These are phyloP conservation scores for Metschnikowia aberdeeniae DNA, from an alignment of 805 yeast genomes.

Conservation along the genomic window DNA sequence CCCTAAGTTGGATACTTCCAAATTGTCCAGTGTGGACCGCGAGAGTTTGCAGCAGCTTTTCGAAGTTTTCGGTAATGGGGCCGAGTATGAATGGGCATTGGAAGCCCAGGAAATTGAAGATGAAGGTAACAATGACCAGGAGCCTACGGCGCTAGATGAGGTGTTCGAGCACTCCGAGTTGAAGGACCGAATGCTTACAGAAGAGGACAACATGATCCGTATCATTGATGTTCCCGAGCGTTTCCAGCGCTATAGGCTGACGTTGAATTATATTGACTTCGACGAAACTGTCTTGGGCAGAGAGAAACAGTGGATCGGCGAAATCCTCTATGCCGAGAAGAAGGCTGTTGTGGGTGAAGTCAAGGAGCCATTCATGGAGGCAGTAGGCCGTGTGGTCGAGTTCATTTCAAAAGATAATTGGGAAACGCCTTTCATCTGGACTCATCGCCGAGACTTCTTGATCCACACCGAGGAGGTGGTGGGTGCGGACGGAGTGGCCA, in stretches of 20 bases:
- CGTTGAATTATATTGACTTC: constrained; percentile 64
- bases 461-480: constrained; percentile 49
- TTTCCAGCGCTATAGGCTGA: constrained; percentile 70
- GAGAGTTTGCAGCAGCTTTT: constrained; percentile 89
- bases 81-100: constrained; percentile 96
- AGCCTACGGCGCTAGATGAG: constrained; percentile 66
- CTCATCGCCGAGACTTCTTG: constrained; percentile 88
- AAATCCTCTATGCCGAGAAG: constrained; percentile 57
- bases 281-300: constrained; percentile 61
- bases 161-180: constrained; percentile 94
- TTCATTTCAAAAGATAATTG: constrained; percentile 71
- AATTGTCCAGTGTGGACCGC: constrained; percentile 66
- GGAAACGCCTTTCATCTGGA: constrained; percentile 95
- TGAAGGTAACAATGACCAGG: constrained; percentile 50
- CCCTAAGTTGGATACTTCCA: constrained; percentile 52
- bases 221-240: constrained; percentile 87
- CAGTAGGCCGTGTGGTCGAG: constrained; percentile 68
- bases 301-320: constrained; percentile 82
- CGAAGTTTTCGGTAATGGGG: constrained; percentile 96
- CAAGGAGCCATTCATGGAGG: constrained; percentile 54
- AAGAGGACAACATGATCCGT: constrained; percentile 84
- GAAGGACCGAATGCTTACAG: constrained; percentile 86
- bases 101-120: constrained; percentile 77
- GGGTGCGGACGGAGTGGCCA: constrained; percentile 33
- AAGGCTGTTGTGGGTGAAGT: constrained; percentile 37